Conservation (phyloP, 2,329 filamentous ascomycete species). For the Thermomyces lanuginosus region DNA sequence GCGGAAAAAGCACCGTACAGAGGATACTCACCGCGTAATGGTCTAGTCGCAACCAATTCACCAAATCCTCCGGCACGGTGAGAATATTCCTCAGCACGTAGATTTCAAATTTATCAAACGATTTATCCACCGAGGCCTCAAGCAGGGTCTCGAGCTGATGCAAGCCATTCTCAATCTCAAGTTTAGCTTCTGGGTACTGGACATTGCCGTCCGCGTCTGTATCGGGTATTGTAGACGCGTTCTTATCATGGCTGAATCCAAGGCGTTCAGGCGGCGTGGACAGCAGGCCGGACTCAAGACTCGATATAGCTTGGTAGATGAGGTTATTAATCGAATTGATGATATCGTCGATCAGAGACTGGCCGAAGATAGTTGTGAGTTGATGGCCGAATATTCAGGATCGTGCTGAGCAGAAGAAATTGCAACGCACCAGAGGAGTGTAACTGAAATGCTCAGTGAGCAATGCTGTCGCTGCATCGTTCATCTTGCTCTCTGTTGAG, state of each 20-base stretch:
- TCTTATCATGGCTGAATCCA: constrained; percentile 50
- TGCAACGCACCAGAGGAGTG: constrained; percentile 74
- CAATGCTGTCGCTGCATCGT: constrained; percentile 39
- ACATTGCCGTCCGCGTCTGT: constrained; percentile 31
- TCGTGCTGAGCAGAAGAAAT: too few relatives aligned
- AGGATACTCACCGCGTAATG: constrained; percentile 56
- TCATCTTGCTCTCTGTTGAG: constrained; percentile 17
- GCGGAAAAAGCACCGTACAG: neutral
- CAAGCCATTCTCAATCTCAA: constrained; percentile 76
- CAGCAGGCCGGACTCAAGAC: constrained; percentile 68
- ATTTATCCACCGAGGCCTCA: constrained; percentile 65
- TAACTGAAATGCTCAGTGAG: constrained; percentile 94
- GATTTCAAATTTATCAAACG: constrained; percentile 76
- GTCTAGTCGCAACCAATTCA: constrained; percentile 61
- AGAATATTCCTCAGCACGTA: constrained; percentile 79
- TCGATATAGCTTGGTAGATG: constrained; percentile 75
- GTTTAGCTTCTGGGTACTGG: constrained; percentile 35
- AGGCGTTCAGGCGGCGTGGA: constrained; percentile 56
- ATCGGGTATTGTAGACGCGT: constrained; percentile 30
- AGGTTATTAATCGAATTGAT: constrained; percentile 94
- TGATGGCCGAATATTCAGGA: too few relatives aligned
- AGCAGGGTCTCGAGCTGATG: constrained; percentile 72
- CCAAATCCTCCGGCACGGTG: constrained; percentile 52
- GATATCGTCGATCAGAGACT: constrained; percentile 93
- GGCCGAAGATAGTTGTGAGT: too few relatives aligned